These are phyloP conservation scores for Carex cristatella DNA, from an alignment of 176 grass and related monocot species.

Conservation along the genomic window DNA sequence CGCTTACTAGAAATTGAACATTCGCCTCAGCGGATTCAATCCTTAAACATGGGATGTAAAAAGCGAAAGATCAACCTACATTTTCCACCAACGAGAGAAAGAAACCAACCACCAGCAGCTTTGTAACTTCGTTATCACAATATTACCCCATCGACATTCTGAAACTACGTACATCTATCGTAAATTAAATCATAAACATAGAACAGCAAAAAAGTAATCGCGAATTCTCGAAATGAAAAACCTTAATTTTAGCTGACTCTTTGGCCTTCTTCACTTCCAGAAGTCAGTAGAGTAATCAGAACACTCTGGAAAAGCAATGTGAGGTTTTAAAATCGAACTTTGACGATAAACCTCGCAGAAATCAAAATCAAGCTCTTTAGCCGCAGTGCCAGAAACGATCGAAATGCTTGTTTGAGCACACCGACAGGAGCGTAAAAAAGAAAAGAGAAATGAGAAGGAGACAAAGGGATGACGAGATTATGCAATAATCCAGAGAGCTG, in stretches of 20 bases:
- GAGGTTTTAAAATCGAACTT: neutral
- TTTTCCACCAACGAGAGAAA: slow-evolving; percentile 19
- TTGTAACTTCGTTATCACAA: neutral
- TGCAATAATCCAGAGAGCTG: neutral
- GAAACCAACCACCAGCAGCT: neutral
- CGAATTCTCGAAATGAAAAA: slow-evolving; percentile 2
- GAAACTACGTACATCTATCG: neutral
- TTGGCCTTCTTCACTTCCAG: neutral
- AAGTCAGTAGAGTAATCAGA: neutral
- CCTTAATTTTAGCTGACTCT: neutral
- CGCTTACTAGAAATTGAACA: neutral
- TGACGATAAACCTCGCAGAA: neutral
- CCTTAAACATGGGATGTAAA: neutral
- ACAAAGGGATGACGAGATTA: neutral
- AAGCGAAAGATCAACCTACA: slow-evolving; percentile 16
- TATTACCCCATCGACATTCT: neutral
- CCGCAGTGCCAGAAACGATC: neutral
- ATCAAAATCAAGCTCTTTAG: neutral
- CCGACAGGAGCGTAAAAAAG: neutral
- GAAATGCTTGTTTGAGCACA: neutral
- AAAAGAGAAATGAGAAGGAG: slow-evolving; percentile 9
- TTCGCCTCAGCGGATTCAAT: slow-evolving; percentile 1
- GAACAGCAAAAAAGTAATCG: neutral
- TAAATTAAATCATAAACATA: neutral
- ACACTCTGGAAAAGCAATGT: neutral